Evolutionary conservation across 495 filamentous ascomycete genomes (phyloP), one percentile per base, ranked within the genome.

Genomic region (Bombardia bombarda): DNA sequence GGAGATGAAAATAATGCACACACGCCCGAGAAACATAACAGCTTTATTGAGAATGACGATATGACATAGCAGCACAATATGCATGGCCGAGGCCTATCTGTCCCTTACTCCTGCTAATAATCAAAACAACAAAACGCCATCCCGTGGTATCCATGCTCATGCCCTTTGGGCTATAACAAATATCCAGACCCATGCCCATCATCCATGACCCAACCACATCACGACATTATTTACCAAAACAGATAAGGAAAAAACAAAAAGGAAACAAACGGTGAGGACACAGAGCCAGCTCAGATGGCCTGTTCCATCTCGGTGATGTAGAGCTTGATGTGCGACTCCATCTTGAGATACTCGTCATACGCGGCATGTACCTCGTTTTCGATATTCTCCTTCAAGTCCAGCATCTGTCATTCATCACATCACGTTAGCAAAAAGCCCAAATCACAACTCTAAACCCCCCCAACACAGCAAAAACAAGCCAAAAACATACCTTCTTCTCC

Each of bases 271-370:
- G 48, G 13, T 10, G 51, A 50, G 46, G 40, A 40, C 39, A 38
- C 18, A 20, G 19, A 34, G 28, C 28, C 10, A 7, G 24, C 42
- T 82, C 58, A 87, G 46, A 90, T 75, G 46, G 79, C 81, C 67
- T 96, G 90, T 61, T 97, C 93, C 89, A 98, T 95, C 73, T 97
- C 90, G 20, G 83, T 94, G 60, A 97, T 92, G 69, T 98, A 98
- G 45, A 95, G 73, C 63, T 87, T 90, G 58, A 98, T 94, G 64
- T 98, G 92, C 20, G 87, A 82, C 65, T 96, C 90, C 75, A 97
- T 79, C 75, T 94, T 95, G 54, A 93, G 69, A 62, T 92, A 97
- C 70, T 97, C 87, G 40, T 90, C 87, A 43, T 93, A 81, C 2
- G 92, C 86, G 14, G 70, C 72, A 46, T 86, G 84, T 9, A 96